Conservation (phyloP, 768 basidiomycete genomes). For the Boletus subparvulus region DNA sequence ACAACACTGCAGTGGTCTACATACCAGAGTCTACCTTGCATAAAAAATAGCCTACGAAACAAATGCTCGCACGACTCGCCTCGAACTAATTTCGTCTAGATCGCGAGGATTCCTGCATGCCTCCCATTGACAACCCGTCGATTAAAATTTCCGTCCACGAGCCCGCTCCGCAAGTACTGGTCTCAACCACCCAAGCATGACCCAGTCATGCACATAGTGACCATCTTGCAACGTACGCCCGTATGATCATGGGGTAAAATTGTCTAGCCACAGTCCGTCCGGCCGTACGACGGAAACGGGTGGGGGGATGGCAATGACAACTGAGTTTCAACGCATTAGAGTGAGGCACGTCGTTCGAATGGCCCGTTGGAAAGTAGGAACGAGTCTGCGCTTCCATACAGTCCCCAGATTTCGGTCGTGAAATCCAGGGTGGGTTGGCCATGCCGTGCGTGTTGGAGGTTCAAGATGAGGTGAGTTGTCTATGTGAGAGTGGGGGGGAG, state of each 20-base stretch:
- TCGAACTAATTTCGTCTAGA: background rate
- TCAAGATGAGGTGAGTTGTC: constrained; percentile 20
- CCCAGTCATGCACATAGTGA: too few species aligned
- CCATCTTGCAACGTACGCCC: background rate
- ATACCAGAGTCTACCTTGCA: too few species aligned
- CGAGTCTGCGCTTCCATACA: constrained; percentile 15
- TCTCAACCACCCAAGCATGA: background rate
- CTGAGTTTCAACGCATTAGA: background rate
- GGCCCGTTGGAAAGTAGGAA: constrained; percentile 6
- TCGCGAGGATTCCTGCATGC: background rate
- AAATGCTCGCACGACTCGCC: background rate
- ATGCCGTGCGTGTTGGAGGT: constrained; percentile 7
- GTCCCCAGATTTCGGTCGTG: constrained; percentile 15
- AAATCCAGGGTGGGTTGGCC: background rate
- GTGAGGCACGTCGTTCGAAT: background rate
- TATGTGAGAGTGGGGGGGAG: background rate
- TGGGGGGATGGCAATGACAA: background rate
- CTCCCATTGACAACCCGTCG: background rate
- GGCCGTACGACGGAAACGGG: background rate
- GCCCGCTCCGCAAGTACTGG: background rate
- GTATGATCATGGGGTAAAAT: background rate
- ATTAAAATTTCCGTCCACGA: background rate
- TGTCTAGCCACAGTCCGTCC: background rate
- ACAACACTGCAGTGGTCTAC: too few species aligned
- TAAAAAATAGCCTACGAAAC: too few species aligned